Conservation (phyloP, 1,139 yeast species). For the Hansenula sp. region DNA sequence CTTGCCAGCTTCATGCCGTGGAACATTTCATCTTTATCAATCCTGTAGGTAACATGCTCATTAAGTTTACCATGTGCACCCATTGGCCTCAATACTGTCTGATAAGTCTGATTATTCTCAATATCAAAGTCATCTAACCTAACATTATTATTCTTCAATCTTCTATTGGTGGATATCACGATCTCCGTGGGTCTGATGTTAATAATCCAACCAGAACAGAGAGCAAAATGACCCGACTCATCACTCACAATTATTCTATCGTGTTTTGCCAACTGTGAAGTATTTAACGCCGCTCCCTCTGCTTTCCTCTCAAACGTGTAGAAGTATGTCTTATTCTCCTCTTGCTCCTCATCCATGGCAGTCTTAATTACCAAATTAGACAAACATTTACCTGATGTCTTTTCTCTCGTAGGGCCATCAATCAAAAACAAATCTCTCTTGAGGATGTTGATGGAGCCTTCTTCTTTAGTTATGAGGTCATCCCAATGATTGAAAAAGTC, state of each 20-base stretch:
- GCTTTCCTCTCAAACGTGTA: conserved; percentile 45
- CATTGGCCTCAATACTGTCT: conserved; percentile 37
- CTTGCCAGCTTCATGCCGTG: conserved; percentile 76
- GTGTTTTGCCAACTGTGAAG: conserved; percentile 41
- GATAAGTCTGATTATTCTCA: conserved; percentile 42
- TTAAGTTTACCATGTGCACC: conserved; percentile 10
- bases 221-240: conserved; percentile 71
- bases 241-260: conserved; percentile 74
- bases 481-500: conserved; percentile 74
- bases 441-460: conserved; percentile 47
- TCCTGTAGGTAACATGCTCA: conserved; percentile 40
- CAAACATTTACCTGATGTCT: conserved; percentile 53
- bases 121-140: conserved; percentile 38
- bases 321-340: conserved; percentile 27
- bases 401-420: conserved; percentile 54
- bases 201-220: conserved; percentile 59
- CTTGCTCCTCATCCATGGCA: conserved; percentile 24
- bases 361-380: conserved; percentile 35
- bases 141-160: conserved; percentile 33
- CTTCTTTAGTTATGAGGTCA: conserved; percentile 67
- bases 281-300: conserved; percentile 23
- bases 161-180: conserved; percentile 17
- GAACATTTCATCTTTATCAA: conserved; percentile 78
- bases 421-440: conserved; percentile 61
- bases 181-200: conserved; percentile 32